Base-by-base conservation (phyloP, 2,329 filamentous ascomycete genomes). In the Cladophialophora exuberans region DNA sequence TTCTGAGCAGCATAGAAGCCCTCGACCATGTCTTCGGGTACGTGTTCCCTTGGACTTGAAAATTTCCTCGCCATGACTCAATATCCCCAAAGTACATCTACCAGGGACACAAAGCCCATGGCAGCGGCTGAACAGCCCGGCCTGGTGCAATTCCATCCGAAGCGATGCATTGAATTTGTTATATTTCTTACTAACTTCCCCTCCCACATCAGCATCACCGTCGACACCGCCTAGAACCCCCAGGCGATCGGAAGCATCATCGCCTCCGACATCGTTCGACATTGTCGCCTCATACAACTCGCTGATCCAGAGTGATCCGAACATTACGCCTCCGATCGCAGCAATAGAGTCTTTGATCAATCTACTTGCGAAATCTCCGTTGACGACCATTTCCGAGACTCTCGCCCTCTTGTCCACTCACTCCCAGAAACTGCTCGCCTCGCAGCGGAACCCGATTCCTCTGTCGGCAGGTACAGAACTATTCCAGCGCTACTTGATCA, bases 261-360 rank as follows among this genome's bases (percentile, higher is more conserved):
- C 57, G 20, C 56, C 58, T 1, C 44, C 56, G 6, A 58, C 61
- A 10, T 28, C 51, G 23, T 63, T 61, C 63, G 79, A 77, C 70
- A 85, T 89, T 58, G 84, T 88, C 64, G 73, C 79, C 52, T 83
- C 83, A 42, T 89, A 89, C 76, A 79, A 83, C 65, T 74, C 78
- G 45, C 80, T 88, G 44, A 80, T 89, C 57, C 69, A 69, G 55
- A 79, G 82, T 47, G 91, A 97, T 70, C 81, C 88, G 9, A 89
- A 96, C 59, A 82, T 97, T 49, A 97, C 93, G 30, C 97, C 96
- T 84, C 92, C 94, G 60, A 89, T 99, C 52, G 94, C 94, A 17
- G 91, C 92, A 56, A 96, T 96, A 69, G 90, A 96, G 75, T 86
- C 91, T 23, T 82, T 99, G 56, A 94, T 97, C 64, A 84, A 88